phyloP scores from a whole-genome alignment of 2,329 filamentous ascomycete species.

The Pezicula radicicola region DNA sequence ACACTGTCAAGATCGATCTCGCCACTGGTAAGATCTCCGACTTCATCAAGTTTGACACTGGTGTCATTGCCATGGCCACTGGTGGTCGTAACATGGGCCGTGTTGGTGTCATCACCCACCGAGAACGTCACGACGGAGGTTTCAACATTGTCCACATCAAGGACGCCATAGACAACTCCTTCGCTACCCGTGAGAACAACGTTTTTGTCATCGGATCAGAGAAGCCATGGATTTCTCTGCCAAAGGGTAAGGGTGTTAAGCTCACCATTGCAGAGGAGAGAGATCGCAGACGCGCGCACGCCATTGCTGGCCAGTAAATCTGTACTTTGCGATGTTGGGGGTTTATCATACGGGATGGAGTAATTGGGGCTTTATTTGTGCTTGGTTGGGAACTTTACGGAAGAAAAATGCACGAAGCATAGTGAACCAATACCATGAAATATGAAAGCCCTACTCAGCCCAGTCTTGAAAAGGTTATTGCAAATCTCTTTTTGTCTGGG shows the following conservation, averaged over 20 bases:
- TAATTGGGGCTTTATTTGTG: conserved; percentile 24
- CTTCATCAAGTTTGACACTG: conserved; percentile 98
- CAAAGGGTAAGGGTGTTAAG: conserved; percentile 99
- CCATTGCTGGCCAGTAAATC: conserved; percentile 30
- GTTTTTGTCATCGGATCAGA: conserved; percentile 98
- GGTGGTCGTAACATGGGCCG: conserved; percentile 99
- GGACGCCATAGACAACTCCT: conserved; percentile 99
- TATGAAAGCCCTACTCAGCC: conserved; percentile 16
- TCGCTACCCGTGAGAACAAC: conserved; percentile 99
- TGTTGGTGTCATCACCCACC: conserved; percentile 99
- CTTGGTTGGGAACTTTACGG: conserved; percentile 15
- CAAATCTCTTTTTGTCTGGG: neutral
- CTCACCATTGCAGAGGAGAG: conserved; percentile 98
- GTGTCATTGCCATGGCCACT: conserved; percentile 96
- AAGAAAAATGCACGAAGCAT: conserved; percentile 26
- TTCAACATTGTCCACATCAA: conserved; percentile 99
- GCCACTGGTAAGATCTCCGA: conserved; percentile 96
- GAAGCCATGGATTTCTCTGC: conserved; percentile 99
- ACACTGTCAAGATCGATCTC: conserved; percentile 99
- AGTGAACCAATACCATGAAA: conserved; percentile 28
- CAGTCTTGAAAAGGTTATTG: conserved; percentile 3
- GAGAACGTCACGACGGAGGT: conserved; percentile 99
- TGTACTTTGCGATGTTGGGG: conserved; percentile 20
- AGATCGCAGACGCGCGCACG: conserved; percentile 83
- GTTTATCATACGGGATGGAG: conserved; percentile 26